Evolutionary conservation across 805 yeast species (phyloP).

Genomic region (Henningerozyma blattae): DNA sequence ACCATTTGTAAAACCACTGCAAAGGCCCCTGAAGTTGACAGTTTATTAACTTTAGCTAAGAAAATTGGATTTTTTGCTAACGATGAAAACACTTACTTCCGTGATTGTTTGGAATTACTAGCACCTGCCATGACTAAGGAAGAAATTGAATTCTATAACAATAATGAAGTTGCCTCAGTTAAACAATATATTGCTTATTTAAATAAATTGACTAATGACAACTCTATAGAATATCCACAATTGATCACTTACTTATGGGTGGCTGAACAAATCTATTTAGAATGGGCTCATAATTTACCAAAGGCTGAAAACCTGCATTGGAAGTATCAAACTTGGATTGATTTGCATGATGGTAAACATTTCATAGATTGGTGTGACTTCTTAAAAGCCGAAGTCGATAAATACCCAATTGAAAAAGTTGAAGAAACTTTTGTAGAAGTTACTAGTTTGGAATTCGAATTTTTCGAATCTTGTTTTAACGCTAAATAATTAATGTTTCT

Average conservation of each 20-base stretch:
- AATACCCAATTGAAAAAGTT: conserved; percentile 21
- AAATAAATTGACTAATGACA: conserved; percentile 19
- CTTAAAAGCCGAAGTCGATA: conserved; percentile 31
- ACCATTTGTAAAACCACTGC: conserved; percentile 34
- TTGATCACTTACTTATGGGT: conserved; percentile 32
- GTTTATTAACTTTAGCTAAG: conserved; percentile 32
- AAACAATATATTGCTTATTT: conserved; percentile 27
- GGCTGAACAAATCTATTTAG: conserved; percentile 39
- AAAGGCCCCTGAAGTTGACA: conserved; percentile 27
- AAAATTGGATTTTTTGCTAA: conserved; percentile 39
- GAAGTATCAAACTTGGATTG: conserved; percentile 41
- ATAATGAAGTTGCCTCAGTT: conserved; percentile 22
- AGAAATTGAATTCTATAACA: conserved; percentile 9
- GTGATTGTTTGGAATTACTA: conserved; percentile 22
- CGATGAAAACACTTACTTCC: conserved; percentile 38
- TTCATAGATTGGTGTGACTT: conserved; percentile 39
- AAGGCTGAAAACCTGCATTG: conserved; percentile 26
- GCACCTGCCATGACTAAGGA: conserved; percentile 5
- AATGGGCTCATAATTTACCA: conserved; percentile 37
- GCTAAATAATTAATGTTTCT: too few species aligned
- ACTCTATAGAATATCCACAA: conserved; percentile 27
- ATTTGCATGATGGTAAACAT: conserved; percentile 36
- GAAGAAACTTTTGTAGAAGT: conserved; percentile 25
- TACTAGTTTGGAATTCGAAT: conserved; percentile 30
- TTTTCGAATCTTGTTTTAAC: conserved; percentile 37